Base-by-base conservation (phyloP, 1,139 yeast species). In the Zhuliangozyma parablackwelliae region DNA sequence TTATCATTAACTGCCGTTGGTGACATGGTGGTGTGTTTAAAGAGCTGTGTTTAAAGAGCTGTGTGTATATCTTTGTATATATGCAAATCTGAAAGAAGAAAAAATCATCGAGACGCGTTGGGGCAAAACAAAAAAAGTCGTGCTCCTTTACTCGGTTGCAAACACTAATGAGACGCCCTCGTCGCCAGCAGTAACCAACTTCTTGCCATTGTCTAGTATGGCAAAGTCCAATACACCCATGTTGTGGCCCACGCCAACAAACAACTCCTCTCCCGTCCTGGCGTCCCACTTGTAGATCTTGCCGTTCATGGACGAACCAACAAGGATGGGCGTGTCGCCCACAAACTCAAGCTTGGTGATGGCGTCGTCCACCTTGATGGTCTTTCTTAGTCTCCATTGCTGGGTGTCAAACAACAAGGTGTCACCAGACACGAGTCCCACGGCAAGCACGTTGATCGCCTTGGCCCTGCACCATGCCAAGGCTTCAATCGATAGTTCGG, bases 1-100 rank as follows among this genome's bases (percentile, higher is more conserved):
- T 92, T 96, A 47, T 96, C 96, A 58, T 92, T 98, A 58, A 92
- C 98, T 44, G 97, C 97, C 10, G 97, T 98, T 23, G 97, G 87
- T 29, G 89, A 75, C 35, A 94, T 54, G 54, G 83, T 80, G 87
- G 90, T 32, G 74, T 64, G n/a, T 78, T 78, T 29, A 69, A 56
- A 32, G 79, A 51, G 10, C 83, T 78, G 90, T 89, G 51, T 89
- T 97, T 42, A 92, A 72, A 10, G 16, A 16, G 16, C 4, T 16
- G 16, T 16, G 16, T 3, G 16, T 16, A 16, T 16, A 16, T 4
- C 16, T 16, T 16, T 16, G 16, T 16, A 16, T 16, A 4, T 16
- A 16, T 16, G 16, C 16, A 16, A 16, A 16, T 16, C 16, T 16
- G 3, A 16, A 16, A 16, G 16, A 16, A 16, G 16, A 16, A 16